Conservation (phyloP, 768 basidiomycete genomes). For the Lactifluus piperatus region DNA sequence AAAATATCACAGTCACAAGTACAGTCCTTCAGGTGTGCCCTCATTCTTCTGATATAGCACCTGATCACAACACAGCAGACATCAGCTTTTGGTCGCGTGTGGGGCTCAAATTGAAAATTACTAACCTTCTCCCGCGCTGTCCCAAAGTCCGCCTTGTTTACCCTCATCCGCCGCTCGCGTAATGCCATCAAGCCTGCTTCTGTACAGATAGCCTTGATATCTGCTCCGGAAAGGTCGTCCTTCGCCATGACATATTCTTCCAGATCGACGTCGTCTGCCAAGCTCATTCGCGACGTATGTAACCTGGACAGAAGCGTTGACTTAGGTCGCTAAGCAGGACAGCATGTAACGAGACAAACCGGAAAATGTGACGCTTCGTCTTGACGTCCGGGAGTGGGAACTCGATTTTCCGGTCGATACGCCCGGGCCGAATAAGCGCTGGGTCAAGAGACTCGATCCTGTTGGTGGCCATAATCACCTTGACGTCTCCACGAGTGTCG, state of each 20-base stretch:
- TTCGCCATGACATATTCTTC: slow-evolving; percentile 95
- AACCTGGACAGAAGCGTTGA: slow-evolving; percentile 37
- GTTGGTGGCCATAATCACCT: slow-evolving; percentile 99
- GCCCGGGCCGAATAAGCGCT: slow-evolving; percentile 94
- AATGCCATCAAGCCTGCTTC: slow-evolving; percentile 96
- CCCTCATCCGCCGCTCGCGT: slow-evolving; percentile 90
- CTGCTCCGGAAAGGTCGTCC: slow-evolving; percentile 93
- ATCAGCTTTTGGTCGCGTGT: slow-evolving; percentile 10
- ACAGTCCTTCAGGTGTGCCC: slow-evolving; percentile 85
- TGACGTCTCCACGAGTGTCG: slow-evolving; percentile 98
- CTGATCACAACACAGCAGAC: slow-evolving; percentile 31
- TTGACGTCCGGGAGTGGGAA: slow-evolving; percentile 97
- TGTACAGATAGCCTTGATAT: slow-evolving; percentile 98
- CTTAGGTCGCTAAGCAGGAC: background rate
- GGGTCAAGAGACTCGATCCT: slow-evolving; percentile 96
- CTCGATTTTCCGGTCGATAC: slow-evolving; percentile 98
- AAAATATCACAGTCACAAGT: slow-evolving; percentile 64
- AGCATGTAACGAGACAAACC: slow-evolving; percentile 34
- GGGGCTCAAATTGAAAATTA: background rate
- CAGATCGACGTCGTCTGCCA: slow-evolving; percentile 80
- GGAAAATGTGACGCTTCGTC: slow-evolving; percentile 98
- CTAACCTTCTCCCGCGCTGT: slow-evolving; percentile 87
- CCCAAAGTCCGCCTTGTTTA: slow-evolving; percentile 85
- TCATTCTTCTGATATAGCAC: slow-evolving; percentile 96
- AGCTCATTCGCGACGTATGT: slow-evolving; percentile 92